Base-by-base conservation (phyloP, 2,329 filamentous ascomycete genomes). In the Botryotinia calthae region DNA sequence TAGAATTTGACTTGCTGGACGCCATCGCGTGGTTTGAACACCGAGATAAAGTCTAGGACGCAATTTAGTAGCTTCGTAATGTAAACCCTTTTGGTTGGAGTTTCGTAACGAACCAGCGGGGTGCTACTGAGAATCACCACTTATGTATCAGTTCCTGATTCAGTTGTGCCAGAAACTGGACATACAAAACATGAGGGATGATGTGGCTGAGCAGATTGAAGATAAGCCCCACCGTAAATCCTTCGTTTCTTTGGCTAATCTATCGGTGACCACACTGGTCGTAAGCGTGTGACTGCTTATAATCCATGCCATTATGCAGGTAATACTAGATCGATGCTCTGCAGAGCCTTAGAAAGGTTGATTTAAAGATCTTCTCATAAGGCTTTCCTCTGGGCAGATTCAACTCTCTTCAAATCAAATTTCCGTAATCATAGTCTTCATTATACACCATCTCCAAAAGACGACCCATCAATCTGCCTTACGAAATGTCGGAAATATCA, bases 321-420 rank as follows among this genome's bases (percentile, higher is more conserved):
- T 31, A 8, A 20, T 42, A 42, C 4, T 25, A 51, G 42, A 48
- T 48, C 48, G 69, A 71, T 58, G 42, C 69, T 71, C 69, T 54
- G 16, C 12, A 48, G 9, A 25, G 28, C n/a, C 5, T 20, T 37
- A 28, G n/a, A 44, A 31, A 12, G 37, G 34, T 40, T 64, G 44
- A 71, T 64, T 64, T 64, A 71, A 71, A 71, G 44, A 7, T 22
- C 25, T 25, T 14, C 6, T 25, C 44, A 16, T 22, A 25, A 64
- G 69, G 69, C 69, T 71, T 64, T 71, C 14, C 7, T 37, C 9
- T 1, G 25, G 69, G 69, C 58, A 44, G 14, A 71, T 54, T 42
- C 51, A 44, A 22, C 25, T 48, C 22, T 51, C 18, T 64, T 51
- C 16, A 54, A 56, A 34, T 61, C 51, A 44, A 42, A 22, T 3